Evolutionary conservation across 1,139 yeast genomes (phyloP).

Genomic region (Suzukiozyma palmioleophila): DNA sequence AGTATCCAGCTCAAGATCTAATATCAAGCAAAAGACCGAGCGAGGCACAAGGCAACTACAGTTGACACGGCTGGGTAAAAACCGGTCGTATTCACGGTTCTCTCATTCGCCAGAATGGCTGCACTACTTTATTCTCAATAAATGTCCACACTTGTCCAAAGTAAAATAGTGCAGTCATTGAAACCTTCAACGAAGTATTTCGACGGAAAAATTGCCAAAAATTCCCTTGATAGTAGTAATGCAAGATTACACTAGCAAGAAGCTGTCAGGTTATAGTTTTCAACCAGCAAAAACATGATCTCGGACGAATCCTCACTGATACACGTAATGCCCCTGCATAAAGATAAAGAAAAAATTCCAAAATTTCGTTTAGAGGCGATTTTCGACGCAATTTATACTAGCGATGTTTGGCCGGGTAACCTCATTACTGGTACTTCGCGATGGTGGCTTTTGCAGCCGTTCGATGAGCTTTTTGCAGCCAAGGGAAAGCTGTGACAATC

Average conservation of each 20-base stretch:
- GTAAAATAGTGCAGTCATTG: not conserved
- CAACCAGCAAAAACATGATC: slow-evolving; percentile 99
- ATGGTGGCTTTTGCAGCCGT: too few species aligned
- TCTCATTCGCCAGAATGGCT: not conserved
- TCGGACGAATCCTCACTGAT: slow-evolving; percentile 99
- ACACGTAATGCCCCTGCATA: slow-evolving; percentile 99
- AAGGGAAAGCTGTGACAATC: too few species aligned
- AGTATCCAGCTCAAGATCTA: slow-evolving; percentile 59
- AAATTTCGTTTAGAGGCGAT: slow-evolving; percentile 1
- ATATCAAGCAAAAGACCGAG: slow-evolving; percentile 43
- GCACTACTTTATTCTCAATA: slow-evolving; percentile 10
- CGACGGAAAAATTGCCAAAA: slow-evolving; percentile 51
- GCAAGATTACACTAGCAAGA: slow-evolving; percentile 53
- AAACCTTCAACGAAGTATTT: slow-evolving; percentile 4
- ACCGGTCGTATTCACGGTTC: too few species aligned
- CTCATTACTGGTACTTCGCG: too few species aligned
- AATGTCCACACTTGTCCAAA: slow-evolving; percentile 23
- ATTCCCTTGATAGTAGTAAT: slow-evolving; percentile 58
- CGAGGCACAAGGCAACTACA: slow-evolving; percentile 60
- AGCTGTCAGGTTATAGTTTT: slow-evolving; percentile 99
- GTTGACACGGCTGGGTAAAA: too few species aligned
- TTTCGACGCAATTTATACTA: not conserved
- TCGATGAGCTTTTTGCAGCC: too few species aligned
- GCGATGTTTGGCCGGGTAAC: too few species aligned
- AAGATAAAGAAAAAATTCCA: slow-evolving; percentile 59